phyloP scores from a whole-genome alignment of 768 basidiomycete genomes.

The Leccinellum albellum region DNA sequence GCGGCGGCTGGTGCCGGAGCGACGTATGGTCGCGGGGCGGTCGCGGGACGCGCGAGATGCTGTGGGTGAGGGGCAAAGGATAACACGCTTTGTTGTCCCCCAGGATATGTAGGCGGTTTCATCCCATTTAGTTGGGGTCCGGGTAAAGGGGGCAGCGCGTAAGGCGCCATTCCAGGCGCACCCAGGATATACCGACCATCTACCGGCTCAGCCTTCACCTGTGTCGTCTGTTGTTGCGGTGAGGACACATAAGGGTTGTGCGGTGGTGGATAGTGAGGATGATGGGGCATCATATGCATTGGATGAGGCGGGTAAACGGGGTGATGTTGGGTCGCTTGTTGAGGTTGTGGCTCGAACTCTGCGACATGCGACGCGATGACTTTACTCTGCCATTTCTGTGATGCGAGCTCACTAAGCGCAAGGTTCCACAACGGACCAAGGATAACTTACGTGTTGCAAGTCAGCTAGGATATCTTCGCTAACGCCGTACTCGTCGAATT shows the following conservation, averaged over 20 bases:
- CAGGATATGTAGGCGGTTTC: conserved; percentile 49
- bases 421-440: conserved; percentile 9
- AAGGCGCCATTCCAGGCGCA: conserved; percentile 40
- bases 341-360: conserved; percentile 71
- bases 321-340: conserved; percentile 44
- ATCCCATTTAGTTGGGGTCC: conserved; percentile 60
- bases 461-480: conserved; percentile 85
- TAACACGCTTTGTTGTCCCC: conserved; percentile 56
- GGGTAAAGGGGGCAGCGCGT: conserved; percentile 58
- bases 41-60: conserved; percentile 23
- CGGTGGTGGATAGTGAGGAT: conserved; percentile 49
- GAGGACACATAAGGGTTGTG: conserved; percentile 50
- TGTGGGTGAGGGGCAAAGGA: conserved; percentile 44
- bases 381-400: conserved; percentile 94
- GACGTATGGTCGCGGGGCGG: conserved; percentile 22
- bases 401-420: conserved; percentile 3
- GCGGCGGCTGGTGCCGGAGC: conserved; percentile 21
- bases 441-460: conserved; percentile 75
- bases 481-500: conserved; percentile 97
- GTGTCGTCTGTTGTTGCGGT: conserved; percentile 34
- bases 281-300: conserved; percentile 54
- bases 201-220: conserved; percentile 72
- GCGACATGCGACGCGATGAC: conserved; percentile 93
- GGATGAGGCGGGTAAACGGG: conserved; percentile 58
- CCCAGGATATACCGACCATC: conserved; percentile 66